Evolutionary conservation across 371 early-diverging fungal species (phyloP).

Genomic region (Rhizoclosmatium hyalinum): DNA sequence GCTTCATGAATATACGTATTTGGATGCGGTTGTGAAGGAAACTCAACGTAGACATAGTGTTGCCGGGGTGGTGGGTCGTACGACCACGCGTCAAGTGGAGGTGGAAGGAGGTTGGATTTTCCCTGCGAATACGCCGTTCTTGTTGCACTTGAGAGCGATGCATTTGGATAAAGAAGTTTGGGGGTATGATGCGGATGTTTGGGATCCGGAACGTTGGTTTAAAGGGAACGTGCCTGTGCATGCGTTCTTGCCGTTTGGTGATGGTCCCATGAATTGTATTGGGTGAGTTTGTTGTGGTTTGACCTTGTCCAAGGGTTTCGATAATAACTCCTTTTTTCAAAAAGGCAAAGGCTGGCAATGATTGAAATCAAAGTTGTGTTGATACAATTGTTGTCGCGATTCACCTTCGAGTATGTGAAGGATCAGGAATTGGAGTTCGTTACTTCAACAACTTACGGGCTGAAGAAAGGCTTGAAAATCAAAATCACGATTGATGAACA

Average conservation of each 20-base stretch:
- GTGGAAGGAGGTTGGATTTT: constrained; percentile 24
- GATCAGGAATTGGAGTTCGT: constrained; percentile 32
- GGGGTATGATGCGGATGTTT: constrained; percentile 37
- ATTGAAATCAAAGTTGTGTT: constrained; percentile 21
- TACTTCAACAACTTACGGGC: constrained; percentile 30
- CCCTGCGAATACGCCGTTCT: constrained; percentile 33
- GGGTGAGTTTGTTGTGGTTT: constrained; percentile 18
- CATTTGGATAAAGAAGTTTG: constrained; percentile 44
- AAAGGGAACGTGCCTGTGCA: constrained; percentile 30
- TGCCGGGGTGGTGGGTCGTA: constrained; percentile 32
- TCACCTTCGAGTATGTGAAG: constrained; percentile 5
- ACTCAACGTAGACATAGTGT: constrained; percentile 44
- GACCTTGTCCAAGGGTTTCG: no score
- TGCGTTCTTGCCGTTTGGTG: constrained; percentile 47
- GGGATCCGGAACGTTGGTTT: constrained; percentile 49
- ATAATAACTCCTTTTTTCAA: no score
- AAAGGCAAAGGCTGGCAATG: constrained; percentile 23
- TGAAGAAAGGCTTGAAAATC: constrained; percentile 37
- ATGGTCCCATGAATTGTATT: constrained; percentile 47
- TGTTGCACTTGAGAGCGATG: constrained; percentile 31
- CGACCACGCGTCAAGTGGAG: constrained; percentile 12
- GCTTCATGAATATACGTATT: constrained; percentile 30
- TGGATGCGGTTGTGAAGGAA: constrained; percentile 48
- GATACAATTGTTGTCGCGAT: constrained; percentile 11
- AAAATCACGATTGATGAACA: background rate